Base-by-base conservation (phyloP, 805 yeast species). In the Candida boleticola region DNA sequence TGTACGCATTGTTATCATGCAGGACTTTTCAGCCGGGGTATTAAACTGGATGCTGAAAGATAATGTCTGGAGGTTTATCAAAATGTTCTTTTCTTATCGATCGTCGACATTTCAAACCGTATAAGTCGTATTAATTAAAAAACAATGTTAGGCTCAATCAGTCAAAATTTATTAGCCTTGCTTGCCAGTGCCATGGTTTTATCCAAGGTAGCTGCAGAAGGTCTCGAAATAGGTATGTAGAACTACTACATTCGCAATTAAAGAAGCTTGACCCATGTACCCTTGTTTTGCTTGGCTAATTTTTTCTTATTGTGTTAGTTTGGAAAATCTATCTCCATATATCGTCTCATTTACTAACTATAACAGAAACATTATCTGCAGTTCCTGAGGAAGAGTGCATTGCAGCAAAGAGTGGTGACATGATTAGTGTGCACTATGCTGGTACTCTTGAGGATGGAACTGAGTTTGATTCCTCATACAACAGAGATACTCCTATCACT, bases 361-460 rank as follows among this genome's bases (percentile, higher is more conserved):
- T 27, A 27, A 9, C 26, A 49, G 54, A 41, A 29, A 39, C 40
- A 39, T 60, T 75, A 21, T 68, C 76, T 39, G 71, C 72, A 46
- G 68, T 78, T 18, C 71, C 80, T 2, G 70, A 57, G 11, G 71
- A 59, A 10, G 72, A 75, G 36, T 89, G 97, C 64, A 64, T 75
- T 39, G 76, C 72, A 55, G 76, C 95, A 18, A 55, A 69, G 43
- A 61, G 66, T 22, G 95, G 95, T 11, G 96, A 89, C 59, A 48
- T 51, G 2, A 78, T 89, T 21, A 63, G 76, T 16, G 92, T 89
- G 34, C 96, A 90, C 62, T 89, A 89, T 68, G 76, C 79, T 22
- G 97, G 97, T 9, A 65, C 60, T 27, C 70, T 89, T 38, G 69
- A 68, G 44, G 82, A 81, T 55, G 93, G 89, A 3, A 68, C 78